Percentiles rank a stretch among this genome's conserved stretches.
Evolutionary conservation across 148 eudicot genomes (phyloP).

Genomic region (Amaranthus palmeri): DNA sequence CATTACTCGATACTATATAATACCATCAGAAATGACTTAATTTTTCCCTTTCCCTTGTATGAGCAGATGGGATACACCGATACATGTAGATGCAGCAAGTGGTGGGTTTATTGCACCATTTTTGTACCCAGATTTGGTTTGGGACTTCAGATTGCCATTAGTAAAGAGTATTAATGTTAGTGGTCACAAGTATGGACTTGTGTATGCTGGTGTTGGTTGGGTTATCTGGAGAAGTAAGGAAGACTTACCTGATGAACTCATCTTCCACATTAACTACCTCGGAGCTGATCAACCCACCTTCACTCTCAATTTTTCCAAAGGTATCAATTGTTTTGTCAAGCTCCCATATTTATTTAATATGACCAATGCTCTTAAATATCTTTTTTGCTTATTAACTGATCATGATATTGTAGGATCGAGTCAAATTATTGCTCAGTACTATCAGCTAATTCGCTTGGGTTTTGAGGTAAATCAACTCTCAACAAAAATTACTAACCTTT

Average conservation of each 20-base stretch:
- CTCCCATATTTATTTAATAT: background rate
- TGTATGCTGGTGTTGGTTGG: slow-evolving; percentile 72
- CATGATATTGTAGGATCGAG: slow-evolving; percentile 43
- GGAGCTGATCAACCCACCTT: slow-evolving; percentile 20
- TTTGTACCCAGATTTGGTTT: slow-evolving; percentile 55
- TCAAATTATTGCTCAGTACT: slow-evolving; percentile 15
- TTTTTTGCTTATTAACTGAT: background rate
- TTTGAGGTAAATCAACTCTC: slow-evolving; percentile 34
- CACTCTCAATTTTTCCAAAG: slow-evolving; percentile 71
- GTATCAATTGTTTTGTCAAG: slow-evolving; percentile 14
- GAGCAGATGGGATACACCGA: slow-evolving; percentile 64
- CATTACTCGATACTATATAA: too few species aligned
- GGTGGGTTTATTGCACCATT: slow-evolving; percentile 76
- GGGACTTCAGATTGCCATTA: slow-evolving; percentile 57
- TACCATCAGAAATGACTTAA: too few species aligned
- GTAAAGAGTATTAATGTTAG: slow-evolving; percentile 70
- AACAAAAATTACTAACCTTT: background rate
- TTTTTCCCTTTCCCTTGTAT: too few species aligned
- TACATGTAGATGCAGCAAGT: slow-evolving; percentile 76
- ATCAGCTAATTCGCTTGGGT: slow-evolving; percentile 68
- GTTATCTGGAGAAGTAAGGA: slow-evolving; percentile 61
- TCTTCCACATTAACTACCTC: slow-evolving; percentile 21
- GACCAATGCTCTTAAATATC: background rate
- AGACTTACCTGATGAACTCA: slow-evolving; percentile 70
- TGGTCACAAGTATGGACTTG: slow-evolving; percentile 14